These are phyloP conservation scores for Gossypium arboreum DNA, from an alignment of 345 rosid genomes.

Conservation along the genomic window DNA sequence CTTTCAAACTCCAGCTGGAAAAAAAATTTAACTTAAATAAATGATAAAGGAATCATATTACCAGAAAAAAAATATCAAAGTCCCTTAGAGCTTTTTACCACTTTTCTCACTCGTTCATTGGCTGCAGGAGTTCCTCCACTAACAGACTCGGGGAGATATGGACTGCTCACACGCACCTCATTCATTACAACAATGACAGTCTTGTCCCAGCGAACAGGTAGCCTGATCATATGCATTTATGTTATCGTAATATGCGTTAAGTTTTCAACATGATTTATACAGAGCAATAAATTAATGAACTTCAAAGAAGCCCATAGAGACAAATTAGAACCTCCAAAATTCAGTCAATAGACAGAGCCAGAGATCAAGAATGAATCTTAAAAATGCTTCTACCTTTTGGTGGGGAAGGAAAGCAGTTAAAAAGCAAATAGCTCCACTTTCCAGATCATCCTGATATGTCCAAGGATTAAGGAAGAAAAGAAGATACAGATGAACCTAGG, in stretches of 20 bases:
- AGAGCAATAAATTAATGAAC: background rate
- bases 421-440: background rate
- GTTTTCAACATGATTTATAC: background rate
- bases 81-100: constrained; percentile 49
- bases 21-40: constrained; percentile 1
- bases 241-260: background rate
- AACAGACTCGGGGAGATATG: constrained; percentile 83
- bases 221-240: constrained; percentile 44
- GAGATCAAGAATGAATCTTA: constrained; percentile 3
- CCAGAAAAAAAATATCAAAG: background rate
- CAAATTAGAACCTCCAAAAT: background rate
- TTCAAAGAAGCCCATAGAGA: background rate
- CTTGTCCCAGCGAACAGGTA: constrained; percentile 97
- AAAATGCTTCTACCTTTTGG: background rate
- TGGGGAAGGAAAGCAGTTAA: background rate
- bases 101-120: constrained; percentile 95
- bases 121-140: constrained; percentile 91
- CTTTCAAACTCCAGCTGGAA: constrained; percentile 66
- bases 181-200: constrained; percentile 83
- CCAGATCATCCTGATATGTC: background rate
- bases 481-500: background rate
- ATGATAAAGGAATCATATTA: background rate
- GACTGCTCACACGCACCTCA: constrained; percentile 88
- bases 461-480: background rate
- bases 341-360: background rate